Evolutionary conservation across 2,329 filamentous ascomycete genomes (phyloP), one percentile per base, ranked within the genome.

Genomic region (Colletotrichum tabaci): DNA sequence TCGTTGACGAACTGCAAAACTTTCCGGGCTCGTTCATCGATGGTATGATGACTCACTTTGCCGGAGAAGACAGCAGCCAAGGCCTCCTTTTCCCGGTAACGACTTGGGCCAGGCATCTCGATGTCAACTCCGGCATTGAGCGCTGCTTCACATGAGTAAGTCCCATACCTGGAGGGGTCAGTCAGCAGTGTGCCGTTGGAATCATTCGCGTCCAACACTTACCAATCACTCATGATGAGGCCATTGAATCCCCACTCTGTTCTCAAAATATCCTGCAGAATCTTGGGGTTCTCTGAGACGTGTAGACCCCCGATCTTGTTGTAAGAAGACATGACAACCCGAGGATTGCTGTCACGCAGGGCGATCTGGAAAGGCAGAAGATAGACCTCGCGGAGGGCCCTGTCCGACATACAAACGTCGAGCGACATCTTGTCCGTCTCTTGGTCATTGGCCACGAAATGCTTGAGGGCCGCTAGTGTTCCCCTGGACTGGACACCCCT

Each of bases 401-500:
- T 83, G 74, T 88, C 84, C 0, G 87, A 88, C 47, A 90, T 78
- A 57, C 88, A 85, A 64, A 84, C 84, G 72, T 90, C 84, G 0
- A 89, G 86, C 5, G 84, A 85, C 80, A 88, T 87, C n/a, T 88
- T 84, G 77, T 85, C 85, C 74, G 89, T 87, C 76, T 90, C 88
- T 75, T 89, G 88, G 75, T 90, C 88, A 72, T 90, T 90, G 79
- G 87, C 89, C 18, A 90, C 85, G 77, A 90, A 90, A 77, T 90
- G 88, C 81, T 90, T 90, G 72, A 89, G 82, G 1, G 87, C 87
- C 2, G 88, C 87, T 74, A 87, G 84, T 26, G 90, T 84, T 8
- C 88, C 88, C 13, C 83, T 87, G 63, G 83, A 85, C 78, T 90
- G 87, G 57, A 90, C 88, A 8, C 88, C 88, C 46, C 82, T 83